phyloP scores from a whole-genome alignment of 306 rosid species.

The Pyrus betulifolia region DNA sequence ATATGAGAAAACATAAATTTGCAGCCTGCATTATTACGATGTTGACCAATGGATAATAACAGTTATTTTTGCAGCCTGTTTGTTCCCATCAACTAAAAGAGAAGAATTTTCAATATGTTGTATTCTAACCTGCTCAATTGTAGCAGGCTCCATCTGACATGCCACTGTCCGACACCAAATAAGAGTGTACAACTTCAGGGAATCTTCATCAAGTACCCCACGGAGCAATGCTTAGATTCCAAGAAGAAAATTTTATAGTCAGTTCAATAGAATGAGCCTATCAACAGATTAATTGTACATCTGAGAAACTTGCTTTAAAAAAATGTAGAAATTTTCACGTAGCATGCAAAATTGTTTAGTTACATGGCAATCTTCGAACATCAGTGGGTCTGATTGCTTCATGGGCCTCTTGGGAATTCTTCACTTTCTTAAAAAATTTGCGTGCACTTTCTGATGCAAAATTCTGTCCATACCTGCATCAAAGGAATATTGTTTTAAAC shows the following conservation, averaged over 20 bases:
- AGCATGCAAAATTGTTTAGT: constrained; percentile 9
- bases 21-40: neutral
- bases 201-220: constrained; percentile 70
- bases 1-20: neutral
- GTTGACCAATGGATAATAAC: neutral
- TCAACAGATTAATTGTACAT: constrained; percentile 18
- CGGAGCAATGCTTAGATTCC: constrained; percentile 62
- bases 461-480: constrained; percentile 72
- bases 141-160: constrained; percentile 87
- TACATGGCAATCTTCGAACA: constrained; percentile 77
- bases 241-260: constrained; percentile 16
- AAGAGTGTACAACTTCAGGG: constrained; percentile 75
- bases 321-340: neutral
- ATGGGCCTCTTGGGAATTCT: constrained; percentile 99
- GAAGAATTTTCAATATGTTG: neutral
- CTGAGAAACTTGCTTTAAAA: neutral
- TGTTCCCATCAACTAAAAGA: neutral
- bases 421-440: constrained; percentile 84
- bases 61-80: neutral
- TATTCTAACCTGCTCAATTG: constrained; percentile 59
- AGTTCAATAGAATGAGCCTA: constrained; percentile 12
- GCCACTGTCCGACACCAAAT: constrained; percentile 88
- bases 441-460: constrained; percentile 52
- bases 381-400: constrained; percentile 98
- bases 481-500: constrained; percentile 17